These are phyloP conservation scores for Microcos paniculata DNA, from an alignment of 345 rosid genomes.

Conservation along the genomic window DNA sequence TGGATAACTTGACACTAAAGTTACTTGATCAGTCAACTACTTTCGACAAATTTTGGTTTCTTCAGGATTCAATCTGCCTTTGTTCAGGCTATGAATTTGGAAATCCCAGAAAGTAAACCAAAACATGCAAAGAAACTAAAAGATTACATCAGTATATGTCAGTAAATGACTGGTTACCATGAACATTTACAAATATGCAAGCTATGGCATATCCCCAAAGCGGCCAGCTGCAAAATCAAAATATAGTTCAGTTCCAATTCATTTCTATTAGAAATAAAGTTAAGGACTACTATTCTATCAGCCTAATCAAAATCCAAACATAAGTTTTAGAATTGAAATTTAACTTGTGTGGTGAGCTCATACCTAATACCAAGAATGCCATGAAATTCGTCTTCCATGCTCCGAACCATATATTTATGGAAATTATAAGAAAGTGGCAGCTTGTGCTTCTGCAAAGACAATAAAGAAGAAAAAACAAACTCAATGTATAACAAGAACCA, in stretches of 20 bases:
- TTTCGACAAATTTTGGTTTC: background rate
- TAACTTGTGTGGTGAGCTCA: constrained; percentile 6
- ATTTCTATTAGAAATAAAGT: background rate
- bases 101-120: background rate
- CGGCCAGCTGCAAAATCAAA: constrained; percentile 66
- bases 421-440: constrained; percentile 83
- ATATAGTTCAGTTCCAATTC: background rate
- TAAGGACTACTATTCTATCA: background rate
- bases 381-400: constrained; percentile 99
- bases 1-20: background rate
- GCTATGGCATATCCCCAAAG: constrained; percentile 88
- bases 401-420: constrained; percentile 87
- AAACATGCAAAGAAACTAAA: background rate
- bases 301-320: background rate
- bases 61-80: background rate
- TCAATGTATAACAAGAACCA: background rate
- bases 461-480: background rate
- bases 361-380: constrained; percentile 93
- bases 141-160: background rate
- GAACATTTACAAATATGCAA: constrained; percentile 87
- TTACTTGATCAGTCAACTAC: background rate
- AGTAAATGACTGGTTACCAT: constrained; percentile 47
- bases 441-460: constrained; percentile 69
- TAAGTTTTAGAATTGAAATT: background rate
- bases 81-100: background rate